phyloP scores from a whole-genome alignment of 2,329 filamentous ascomycete genomes.

The Aspergillus pseudonomiae region DNA sequence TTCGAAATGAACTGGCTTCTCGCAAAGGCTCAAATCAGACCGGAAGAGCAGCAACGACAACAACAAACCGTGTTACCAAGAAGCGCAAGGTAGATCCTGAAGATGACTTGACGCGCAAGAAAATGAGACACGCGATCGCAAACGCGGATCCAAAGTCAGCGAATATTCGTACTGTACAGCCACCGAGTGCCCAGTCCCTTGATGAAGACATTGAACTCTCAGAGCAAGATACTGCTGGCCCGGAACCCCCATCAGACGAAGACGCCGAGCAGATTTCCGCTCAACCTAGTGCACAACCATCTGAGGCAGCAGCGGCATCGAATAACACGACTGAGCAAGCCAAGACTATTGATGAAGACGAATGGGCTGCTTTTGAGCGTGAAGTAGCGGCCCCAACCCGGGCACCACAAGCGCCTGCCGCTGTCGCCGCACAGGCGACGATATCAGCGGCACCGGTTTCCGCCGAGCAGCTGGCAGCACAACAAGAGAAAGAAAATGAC shows the following conservation, averaged over 20 bases:
- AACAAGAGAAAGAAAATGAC: conserved; percentile 52
- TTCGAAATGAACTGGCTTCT: conserved; percentile 75
- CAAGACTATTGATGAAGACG: conserved; percentile 67
- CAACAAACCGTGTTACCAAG: conserved; percentile 42
- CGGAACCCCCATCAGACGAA: conserved; percentile 22
- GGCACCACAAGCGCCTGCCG: conserved; percentile 33
- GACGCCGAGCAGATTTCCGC: conserved; percentile 17
- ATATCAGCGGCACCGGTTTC: conserved; percentile 72
- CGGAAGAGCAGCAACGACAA: conserved; percentile 32
- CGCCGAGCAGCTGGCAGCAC: conserved; percentile 63
- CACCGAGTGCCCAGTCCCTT: conserved; percentile 26
- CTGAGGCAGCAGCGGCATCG: conserved; percentile 11
- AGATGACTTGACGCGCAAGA: conserved; percentile 47
- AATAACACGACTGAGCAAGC: conserved; percentile 15
- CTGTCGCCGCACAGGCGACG: conserved; percentile 52
- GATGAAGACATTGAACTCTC: conserved; percentile 31
- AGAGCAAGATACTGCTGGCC: conserved; percentile 30
- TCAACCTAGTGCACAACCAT: conserved; percentile 9
- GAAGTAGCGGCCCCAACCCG: conserved; percentile 64
- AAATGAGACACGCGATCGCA: conserved; percentile 40
- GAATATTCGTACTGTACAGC: conserved; percentile 29
- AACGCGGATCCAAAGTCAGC: conserved; percentile 37
- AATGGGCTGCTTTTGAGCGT: conserved; percentile 86
- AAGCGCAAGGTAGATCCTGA: conserved; percentile 58
- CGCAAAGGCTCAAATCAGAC: conserved; percentile 68